These are phyloP conservation scores for Hibiscus tridactylites DNA, from an alignment of 345 rosid species.

Conservation along the genomic window DNA sequence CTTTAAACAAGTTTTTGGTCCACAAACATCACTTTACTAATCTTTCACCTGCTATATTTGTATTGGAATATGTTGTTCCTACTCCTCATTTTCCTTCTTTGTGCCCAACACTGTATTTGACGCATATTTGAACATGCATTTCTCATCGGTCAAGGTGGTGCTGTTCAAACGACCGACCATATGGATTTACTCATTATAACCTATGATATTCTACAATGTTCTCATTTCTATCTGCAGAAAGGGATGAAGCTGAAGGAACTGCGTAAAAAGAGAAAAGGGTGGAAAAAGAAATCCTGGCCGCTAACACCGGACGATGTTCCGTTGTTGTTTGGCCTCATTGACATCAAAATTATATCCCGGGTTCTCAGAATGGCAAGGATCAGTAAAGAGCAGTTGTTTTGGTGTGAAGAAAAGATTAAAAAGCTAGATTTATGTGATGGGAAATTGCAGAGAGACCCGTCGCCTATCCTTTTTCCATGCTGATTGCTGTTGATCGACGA, in stretches of 20 bases:
- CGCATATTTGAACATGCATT: not conserved
- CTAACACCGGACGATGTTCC: constrained; percentile 47
- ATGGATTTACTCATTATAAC: not conserved
- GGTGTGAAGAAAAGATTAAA: constrained; percentile 97
- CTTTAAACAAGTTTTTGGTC: not conserved
- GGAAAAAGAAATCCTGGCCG: constrained; percentile 90
- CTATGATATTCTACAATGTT: not conserved
- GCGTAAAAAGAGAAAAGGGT: constrained; percentile 52
- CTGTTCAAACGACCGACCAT: not conserved
- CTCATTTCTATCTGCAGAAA: constrained; percentile 45
- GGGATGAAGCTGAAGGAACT: constrained; percentile 60
- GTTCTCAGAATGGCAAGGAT: constrained; percentile 67
- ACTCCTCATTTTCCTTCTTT: not conserved
- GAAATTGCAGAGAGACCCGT: constrained; percentile 67
- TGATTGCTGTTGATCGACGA: not conserved
- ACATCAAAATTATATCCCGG: constrained; percentile 56
- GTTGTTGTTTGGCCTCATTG: constrained; percentile 62
- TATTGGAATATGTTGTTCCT: not conserved
- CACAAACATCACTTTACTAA: not conserved
- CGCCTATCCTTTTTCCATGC: constrained; percentile 68
- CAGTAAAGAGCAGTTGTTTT: constrained; percentile 65
- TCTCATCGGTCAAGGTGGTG: not conserved
- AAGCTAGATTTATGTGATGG: constrained; percentile 52
- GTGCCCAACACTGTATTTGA: not conserved
- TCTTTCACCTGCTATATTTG: not conserved